Evolutionary conservation across 371 early-diverging fungal genomes (phyloP), one percentile per base, ranked within the genome.

Genomic region (Hamiltosporidium tvaerminnensis): DNA sequence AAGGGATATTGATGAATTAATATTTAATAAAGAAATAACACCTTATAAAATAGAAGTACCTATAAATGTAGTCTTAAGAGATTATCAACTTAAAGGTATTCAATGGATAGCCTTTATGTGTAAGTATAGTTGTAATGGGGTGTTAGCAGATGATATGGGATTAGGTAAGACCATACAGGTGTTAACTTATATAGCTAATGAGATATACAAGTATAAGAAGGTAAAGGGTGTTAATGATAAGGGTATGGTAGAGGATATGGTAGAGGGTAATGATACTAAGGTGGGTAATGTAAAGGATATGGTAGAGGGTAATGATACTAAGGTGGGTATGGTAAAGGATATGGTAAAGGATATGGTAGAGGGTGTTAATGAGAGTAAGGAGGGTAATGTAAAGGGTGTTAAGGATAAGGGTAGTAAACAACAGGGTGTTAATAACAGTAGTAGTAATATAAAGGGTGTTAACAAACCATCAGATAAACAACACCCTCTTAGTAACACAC

Each of bases 101-200:
- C 67, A 67, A 53, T 79, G 79, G 79, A 64, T 79, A 16, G 33
- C 35, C 2, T 74, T 76, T 60, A 53, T 79, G n/a, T 60, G 63
- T 59, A 66, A 58, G 31, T 69, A 68, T 50, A 63, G 62, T 39
- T 52, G 74, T 2, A 72, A 72, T 48, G 59, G 59, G 10, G 47
- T 59, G 10, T 65, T 79, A 39, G 76, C 74, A 16, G 79, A 78
- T 64, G 79, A 78, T 47, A 78, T 78, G 79, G 79, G 79, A 3
- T 59, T 78, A 31, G 79, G 79, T 39, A 78, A 78, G 49, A 78
- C 79, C 7, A 54, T 78, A 7, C 74, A 76, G 64, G 73, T 72
- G 1, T 61, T 78, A 47, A 38, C 72, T 3, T 73, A 70, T 58
- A 44, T 44, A 7, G 5, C 44, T 44, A 58, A 53, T 32, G 69